Evolutionary conservation across 2,329 filamentous ascomycete species (phyloP).

Genomic region (Emergomyces orientalis): DNA sequence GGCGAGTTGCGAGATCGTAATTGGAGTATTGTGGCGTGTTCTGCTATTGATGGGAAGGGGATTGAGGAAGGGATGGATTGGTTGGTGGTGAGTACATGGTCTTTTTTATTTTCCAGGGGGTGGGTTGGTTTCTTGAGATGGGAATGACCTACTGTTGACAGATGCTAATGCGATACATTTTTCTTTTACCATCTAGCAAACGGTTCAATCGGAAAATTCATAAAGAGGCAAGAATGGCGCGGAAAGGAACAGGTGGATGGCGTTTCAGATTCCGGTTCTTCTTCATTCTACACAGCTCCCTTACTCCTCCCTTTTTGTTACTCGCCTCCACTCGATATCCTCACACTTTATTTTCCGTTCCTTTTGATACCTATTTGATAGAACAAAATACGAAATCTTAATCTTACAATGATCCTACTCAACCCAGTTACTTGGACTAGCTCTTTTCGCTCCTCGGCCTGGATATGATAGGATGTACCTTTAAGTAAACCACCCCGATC

Average conservation of each 20-base stretch:
- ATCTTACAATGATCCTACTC: neutral
- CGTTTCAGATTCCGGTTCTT: neutral
- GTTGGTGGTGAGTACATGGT: slow-evolving; percentile 61
- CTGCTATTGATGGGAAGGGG: slow-evolving; percentile 87
- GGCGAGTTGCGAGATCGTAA: slow-evolving; percentile 91
- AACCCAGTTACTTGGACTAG: no score
- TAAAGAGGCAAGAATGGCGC: slow-evolving; percentile 17
- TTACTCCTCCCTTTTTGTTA: neutral
- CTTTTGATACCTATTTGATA: slow-evolving; percentile 10
- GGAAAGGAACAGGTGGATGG: neutral
- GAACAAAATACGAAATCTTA: neutral
- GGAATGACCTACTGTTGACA: neutral
- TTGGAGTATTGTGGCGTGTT: slow-evolving; percentile 98
- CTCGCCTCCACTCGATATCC: no score
- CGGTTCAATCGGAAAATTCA: slow-evolving; percentile 37
- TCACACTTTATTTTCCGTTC: neutral
- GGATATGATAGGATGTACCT: neutral
- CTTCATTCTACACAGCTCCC: neutral
- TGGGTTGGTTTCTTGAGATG: neutral
- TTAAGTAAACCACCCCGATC: no score
- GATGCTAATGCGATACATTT: neutral
- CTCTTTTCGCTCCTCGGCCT: neutral
- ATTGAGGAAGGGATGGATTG: slow-evolving; percentile 98
- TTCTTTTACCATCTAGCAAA: slow-evolving; percentile 27
- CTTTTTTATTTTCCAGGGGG: neutral